Percentiles rank a stretch among this genome's conserved stretches.
Evolutionary conservation across 371 early-diverging fungal genomes (phyloP).

Genomic region (Lichtheimia ramosa): DNA sequence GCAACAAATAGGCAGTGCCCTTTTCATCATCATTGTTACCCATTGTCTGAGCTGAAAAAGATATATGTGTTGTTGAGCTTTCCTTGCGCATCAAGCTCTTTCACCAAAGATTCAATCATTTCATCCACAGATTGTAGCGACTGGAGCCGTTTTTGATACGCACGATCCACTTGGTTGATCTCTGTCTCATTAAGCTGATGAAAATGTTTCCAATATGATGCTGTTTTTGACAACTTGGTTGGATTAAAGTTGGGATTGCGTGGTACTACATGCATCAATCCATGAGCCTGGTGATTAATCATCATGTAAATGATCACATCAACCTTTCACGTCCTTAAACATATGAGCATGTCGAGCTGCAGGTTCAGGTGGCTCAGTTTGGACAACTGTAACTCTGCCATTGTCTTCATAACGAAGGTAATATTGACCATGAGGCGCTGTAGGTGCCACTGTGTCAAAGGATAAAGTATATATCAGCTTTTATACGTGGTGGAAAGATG

Average conservation of each 20-base stretch:
- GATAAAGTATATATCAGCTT: too few species aligned
- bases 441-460: conserved; percentile 9
- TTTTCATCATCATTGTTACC: conserved; percentile 18
- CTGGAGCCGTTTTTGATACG: conserved; percentile 55
- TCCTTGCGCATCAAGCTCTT: conserved; percentile 52
- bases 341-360: conserved; percentile 50
- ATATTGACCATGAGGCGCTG: conserved; percentile 37
- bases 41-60: conserved; percentile 67
- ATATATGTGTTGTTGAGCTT: conserved; percentile 67
- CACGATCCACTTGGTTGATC: conserved; percentile 50
- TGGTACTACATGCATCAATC: conserved; percentile 44
- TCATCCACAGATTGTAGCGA: conserved; percentile 68
- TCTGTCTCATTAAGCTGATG: conserved; percentile 34
- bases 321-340: conserved; percentile 54
- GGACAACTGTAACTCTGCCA: conserved; percentile 1
- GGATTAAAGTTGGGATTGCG: conserved; percentile 64
- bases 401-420: conserved; percentile 10
- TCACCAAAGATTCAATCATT: conserved; percentile 55
- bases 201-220: conserved; percentile 51
- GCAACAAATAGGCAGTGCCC: too few species aligned
- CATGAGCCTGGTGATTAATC: background rate
- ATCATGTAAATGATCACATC: too few species aligned
- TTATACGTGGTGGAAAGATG: too few species aligned
- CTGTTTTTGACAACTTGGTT: conserved; percentile 47
- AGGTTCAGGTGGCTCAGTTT: conserved; percentile 46